Percentiles rank a stretch among this genome's conserved stretches.
Conservation (phyloP, 768 basidiomycete species). For the Serendipita indica region DNA sequence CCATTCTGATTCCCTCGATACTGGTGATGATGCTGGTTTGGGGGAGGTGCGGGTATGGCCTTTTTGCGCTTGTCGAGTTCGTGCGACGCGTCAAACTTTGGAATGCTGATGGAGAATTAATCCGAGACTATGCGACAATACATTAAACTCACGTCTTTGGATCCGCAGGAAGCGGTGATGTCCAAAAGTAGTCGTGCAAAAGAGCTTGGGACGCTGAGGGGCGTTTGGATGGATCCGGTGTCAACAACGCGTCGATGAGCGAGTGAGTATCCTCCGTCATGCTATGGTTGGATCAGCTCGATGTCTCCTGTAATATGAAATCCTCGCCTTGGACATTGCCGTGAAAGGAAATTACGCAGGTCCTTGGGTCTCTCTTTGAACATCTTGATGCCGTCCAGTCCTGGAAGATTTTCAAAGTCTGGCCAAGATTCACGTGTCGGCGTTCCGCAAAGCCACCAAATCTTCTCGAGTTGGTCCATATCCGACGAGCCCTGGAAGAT, state of each 20-base stretch:
- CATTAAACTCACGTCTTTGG: conserved; percentile 20
- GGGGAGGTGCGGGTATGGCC: background rate
- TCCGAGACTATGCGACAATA: background rate
- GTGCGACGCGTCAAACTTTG: conserved; percentile 16
- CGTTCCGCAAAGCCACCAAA: conserved; percentile 79
- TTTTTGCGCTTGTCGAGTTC: conserved; percentile 16
- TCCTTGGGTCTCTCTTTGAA: conserved; percentile 30
- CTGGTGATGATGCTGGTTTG: background rate
- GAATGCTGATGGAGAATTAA: conserved; percentile 10
- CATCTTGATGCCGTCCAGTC: conserved; percentile 63
- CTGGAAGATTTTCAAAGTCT: conserved; percentile 56
- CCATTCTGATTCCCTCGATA: background rate
- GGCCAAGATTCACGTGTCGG: conserved; percentile 54
- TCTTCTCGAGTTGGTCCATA: conserved; percentile 80
- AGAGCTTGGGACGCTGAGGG: conserved; percentile 76
- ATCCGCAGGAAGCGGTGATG: conserved; percentile 53
- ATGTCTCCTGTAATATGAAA: conserved; percentile 8
- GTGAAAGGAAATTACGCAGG: conserved; percentile 27
- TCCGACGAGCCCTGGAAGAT: conserved; percentile 82
- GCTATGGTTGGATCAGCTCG: conserved; percentile 24
- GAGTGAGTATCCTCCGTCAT: conserved; percentile 63
- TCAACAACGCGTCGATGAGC: conserved; percentile 66
- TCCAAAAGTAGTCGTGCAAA: conserved; percentile 92
- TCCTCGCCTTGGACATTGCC: background rate
- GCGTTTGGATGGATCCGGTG: conserved; percentile 68